Conservation (phyloP, 257 asterid genomes). For the Craterostigma plantagineum region DNA sequence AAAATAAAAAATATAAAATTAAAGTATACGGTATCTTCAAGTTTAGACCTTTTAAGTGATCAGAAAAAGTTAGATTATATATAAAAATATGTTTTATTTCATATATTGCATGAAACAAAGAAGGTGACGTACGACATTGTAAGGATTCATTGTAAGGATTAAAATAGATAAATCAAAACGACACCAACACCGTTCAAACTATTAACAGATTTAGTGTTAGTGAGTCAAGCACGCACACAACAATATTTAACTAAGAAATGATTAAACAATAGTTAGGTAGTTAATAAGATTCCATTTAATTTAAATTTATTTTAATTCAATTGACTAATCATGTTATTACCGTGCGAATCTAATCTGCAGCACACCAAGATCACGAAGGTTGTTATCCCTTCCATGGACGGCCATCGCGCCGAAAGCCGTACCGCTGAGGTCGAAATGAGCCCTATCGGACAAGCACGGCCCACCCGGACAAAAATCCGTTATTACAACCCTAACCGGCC, state of each 20-base stretch:
- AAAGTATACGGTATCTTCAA: too few relatives aligned
- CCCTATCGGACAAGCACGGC: constrained; percentile 19
- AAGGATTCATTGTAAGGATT: too few relatives aligned
- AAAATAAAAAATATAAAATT: too few relatives aligned
- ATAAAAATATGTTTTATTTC: too few relatives aligned
- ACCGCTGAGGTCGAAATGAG: constrained; percentile 72
- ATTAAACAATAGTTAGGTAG: neutral
- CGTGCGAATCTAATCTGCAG: constrained; percentile 32
- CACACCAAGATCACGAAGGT: constrained; percentile 47
- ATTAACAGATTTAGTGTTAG: too few relatives aligned
- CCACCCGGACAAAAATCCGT: constrained; percentile 70
- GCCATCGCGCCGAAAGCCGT: constrained; percentile 71
- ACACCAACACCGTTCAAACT: neutral
- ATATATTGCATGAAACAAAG: neutral
- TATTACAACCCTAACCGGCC: constrained; percentile 40
- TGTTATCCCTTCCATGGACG: constrained; percentile 21
- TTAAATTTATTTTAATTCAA: too few relatives aligned
- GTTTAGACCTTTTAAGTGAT: too few relatives aligned
- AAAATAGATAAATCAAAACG: neutral
- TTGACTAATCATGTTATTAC: constrained; percentile 9
- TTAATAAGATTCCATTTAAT: neutral
- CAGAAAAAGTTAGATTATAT: too few relatives aligned
- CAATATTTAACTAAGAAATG: neutral
- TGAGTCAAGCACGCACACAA: neutral
- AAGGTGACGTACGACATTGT: neutral